Evolutionary conservation across 1,284 basidiomycete species (phyloP), one percentile per base, ranked within the genome.

Genomic region (Boletellus deceptivus): DNA sequence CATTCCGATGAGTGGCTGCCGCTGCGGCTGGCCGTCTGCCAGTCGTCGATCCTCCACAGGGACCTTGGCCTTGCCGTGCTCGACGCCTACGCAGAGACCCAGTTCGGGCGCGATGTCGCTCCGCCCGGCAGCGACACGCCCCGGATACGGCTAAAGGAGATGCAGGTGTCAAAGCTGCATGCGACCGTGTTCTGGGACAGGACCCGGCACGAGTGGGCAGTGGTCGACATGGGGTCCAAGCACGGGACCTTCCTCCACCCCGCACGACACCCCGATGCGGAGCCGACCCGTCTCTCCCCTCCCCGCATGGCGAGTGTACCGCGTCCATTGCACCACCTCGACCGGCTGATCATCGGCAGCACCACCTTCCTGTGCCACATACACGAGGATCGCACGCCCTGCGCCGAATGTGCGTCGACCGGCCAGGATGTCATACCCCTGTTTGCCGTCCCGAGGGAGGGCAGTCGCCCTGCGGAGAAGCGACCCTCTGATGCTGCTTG

Each of bases 141-240:
- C 13, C 76, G 81, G 40, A 74, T 91, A 46, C 80, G 89, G 41
- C 70, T 91, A 33, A 89, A 87, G 66, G 88, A 91, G 69, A 86
- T 91, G 82, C 77, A 80, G 55, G 86, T 89, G 9, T 89, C 87
- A 3, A 91, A 90, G 67, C 58, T 87, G 47, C 89, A 91, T 61
- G 84, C 87, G 9, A 86, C 83, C 3, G 73, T 78, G 1, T 91
- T 79, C 60, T 89, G 84, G 84, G 86, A 90, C 60, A 69, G 71
- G 27, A 67, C 68, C 17, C 72, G 76, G 50, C 62, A 65, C 13
- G 76, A 80, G 53, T 90, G 86, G 87, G 75, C 78, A 8, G 70
- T 86, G 35, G 88, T 91, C 11, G 88, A 91, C 61, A 86, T 89
- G 85, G 88, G 88, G 20, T 89, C 86, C 37, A 84, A 83, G 64